Percentiles rank a stretch among this genome's conserved stretches.
Conservation (phyloP, 306 rosid genomes). For the Cicer chorassanicum region DNA sequence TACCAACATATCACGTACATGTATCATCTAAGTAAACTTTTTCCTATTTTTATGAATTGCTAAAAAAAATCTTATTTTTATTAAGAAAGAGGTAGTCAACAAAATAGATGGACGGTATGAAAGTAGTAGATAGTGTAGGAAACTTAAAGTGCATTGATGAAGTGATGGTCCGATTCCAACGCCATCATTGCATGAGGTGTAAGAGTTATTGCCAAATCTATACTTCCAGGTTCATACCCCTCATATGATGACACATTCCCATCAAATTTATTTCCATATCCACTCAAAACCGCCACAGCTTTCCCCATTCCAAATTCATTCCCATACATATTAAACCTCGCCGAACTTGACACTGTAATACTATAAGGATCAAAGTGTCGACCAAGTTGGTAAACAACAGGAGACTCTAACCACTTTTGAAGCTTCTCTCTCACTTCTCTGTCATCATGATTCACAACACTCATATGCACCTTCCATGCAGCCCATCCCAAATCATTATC, state of each 20-base stretch:
- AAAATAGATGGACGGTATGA: too few species aligned
- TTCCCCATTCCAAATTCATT: conserved; percentile 82
- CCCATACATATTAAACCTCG: conserved; percentile 64
- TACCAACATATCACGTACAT: too few species aligned
- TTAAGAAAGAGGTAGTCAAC: too few species aligned
- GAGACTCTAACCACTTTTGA: conserved; percentile 51
- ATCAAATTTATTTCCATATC: conserved; percentile 57
- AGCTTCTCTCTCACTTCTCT: neutral
- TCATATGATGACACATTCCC: conserved; percentile 57
- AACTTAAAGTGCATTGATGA: conserved; percentile 44
- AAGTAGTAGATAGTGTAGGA: too few species aligned
- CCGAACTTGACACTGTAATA: conserved; percentile 63
- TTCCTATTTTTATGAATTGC: too few species aligned
- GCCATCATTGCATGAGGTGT: conserved; percentile 47
- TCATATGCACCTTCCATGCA: conserved; percentile 59
- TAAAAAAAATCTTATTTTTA: too few species aligned
- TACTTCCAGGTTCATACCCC: conserved; percentile 60
- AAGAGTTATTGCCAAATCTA: conserved; percentile 68
- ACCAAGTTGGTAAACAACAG: neutral
- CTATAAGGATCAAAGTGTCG: conserved; percentile 12
- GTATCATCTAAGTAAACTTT: too few species aligned
- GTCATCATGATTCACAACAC: conserved; percentile 45
- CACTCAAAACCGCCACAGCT: conserved; percentile 58
- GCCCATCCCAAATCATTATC: conserved; percentile 60
- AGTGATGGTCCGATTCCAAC: conserved; percentile 58